A percentile compares a stretch with the other conserved stretches of the same genome.
Conservation (phyloP, 176 grass and related monocot genomes). For the Carex cristatella region DNA sequence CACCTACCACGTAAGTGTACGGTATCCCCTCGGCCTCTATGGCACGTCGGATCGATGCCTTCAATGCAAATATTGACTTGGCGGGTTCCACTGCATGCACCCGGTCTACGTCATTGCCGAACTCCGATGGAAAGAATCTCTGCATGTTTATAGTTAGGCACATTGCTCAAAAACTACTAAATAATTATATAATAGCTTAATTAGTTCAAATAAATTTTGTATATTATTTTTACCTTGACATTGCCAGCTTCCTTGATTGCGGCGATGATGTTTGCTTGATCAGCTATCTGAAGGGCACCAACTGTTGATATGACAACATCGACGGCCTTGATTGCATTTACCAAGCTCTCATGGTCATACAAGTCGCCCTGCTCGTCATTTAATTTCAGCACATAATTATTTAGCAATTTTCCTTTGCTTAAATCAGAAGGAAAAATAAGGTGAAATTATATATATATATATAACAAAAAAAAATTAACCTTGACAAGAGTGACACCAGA, state of each 20-base stretch:
- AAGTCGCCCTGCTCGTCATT: constrained; percentile 33
- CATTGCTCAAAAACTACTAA: not conserved
- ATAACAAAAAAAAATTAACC: not conserved
- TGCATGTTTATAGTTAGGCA: not conserved
- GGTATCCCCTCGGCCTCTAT: constrained; percentile 44
- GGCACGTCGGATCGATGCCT: constrained; percentile 40
- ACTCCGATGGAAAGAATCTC: constrained; percentile 63
- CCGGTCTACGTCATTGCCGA: constrained; percentile 44
- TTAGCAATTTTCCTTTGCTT: not conserved
- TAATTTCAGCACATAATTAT: too few species aligned
- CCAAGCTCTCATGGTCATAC: constrained; percentile 42
- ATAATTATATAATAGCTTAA: not conserved
- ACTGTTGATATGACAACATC: constrained; percentile 62
- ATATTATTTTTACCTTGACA: constrained; percentile 25
- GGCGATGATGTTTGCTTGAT: constrained; percentile 44
- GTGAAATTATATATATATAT: not conserved
- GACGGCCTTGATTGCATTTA: constrained; percentile 27
- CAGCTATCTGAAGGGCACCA: constrained; percentile 27
- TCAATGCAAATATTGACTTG: constrained; percentile 24
- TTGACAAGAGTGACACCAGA: constrained; percentile 48
- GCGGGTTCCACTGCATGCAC: constrained; percentile 35
- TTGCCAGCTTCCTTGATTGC: constrained; percentile 59
- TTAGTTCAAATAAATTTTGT: not conserved
- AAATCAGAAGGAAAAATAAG: not conserved
- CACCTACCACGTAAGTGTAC: constrained; percentile 22